A percentile compares a stretch with the other conserved stretches of the same genome.
Conservation (phyloP, 78 protist genomes). For the Dictyostelium citrinum region DNA sequence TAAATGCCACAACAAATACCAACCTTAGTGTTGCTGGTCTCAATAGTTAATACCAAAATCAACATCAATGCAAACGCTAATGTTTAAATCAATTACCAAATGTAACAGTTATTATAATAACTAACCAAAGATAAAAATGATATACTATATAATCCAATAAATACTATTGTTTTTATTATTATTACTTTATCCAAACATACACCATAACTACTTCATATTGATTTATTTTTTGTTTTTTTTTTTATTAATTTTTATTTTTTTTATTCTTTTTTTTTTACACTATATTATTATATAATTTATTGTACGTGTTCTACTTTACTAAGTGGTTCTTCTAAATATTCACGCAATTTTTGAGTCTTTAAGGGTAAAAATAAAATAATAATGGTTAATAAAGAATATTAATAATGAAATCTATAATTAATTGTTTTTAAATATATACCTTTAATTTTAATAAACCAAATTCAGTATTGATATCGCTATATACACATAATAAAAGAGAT, state of each 20-base stretch:
- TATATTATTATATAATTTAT: background rate
- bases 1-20: too few relatives aligned
- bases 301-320: slow-evolving; percentile 43
- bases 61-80: too few relatives aligned
- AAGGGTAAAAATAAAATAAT: background rate
- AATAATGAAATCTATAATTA: background rate
- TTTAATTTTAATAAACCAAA: slow-evolving; percentile 67
- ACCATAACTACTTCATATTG: too few relatives aligned
- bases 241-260: too few relatives aligned
- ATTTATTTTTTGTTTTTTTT: too few relatives aligned
- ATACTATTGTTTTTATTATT: too few relatives aligned
- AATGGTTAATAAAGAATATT: background rate
- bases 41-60: background rate
- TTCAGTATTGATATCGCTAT: slow-evolving; percentile 38
- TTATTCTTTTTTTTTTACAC: background rate
- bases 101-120: too few relatives aligned
- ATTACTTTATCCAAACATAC: too few relatives aligned
- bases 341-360: slow-evolving; percentile 56
- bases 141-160: too few relatives aligned
- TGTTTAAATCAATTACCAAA: too few relatives aligned
- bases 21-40: background rate
- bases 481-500: slow-evolving; percentile 45
- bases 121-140: too few relatives aligned
- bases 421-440: background rate
- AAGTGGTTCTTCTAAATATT: slow-evolving; percentile 68